A percentile compares a stretch with the other conserved stretches of the same genome.
These are phyloP conservation scores for Globisporangium viniferum DNA, from an alignment of 352 stramenopile genomes.

Conservation along the genomic window DNA sequence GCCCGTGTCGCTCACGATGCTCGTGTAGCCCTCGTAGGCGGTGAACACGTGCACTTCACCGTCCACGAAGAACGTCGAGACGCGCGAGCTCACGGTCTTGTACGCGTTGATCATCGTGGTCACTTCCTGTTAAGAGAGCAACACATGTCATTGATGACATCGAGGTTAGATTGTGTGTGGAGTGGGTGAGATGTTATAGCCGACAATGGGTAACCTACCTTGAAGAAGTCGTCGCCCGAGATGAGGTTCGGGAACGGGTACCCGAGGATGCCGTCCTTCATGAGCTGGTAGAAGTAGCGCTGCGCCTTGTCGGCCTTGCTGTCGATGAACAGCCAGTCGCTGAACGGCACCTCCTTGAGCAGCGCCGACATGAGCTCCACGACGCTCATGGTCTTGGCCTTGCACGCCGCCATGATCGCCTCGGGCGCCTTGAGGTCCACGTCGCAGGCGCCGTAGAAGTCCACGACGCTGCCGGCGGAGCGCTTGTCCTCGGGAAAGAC, in stretches of 20 bases:
- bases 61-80: constrained; percentile 49
- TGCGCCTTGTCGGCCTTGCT: constrained; percentile 59
- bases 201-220: background rate
- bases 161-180: background rate
- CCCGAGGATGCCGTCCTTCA: constrained; percentile 44
- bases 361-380: constrained; percentile 39
- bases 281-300: constrained; percentile 56
- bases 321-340: constrained; percentile 61
- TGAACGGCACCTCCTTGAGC: constrained; percentile 29
- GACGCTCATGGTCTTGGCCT: constrained; percentile 23
- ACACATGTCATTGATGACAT: background rate
- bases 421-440: constrained; percentile 24
- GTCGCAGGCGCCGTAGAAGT: constrained; percentile 36
- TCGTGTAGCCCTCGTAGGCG: constrained; percentile 23
- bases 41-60: constrained; percentile 48
- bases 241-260: constrained; percentile 66
- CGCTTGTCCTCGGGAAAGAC: constrained; percentile 26
- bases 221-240: constrained; percentile 33
- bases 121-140: constrained; percentile 21
- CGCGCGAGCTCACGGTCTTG: constrained; percentile 26
- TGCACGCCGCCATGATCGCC: constrained; percentile 17
- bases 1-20: constrained; percentile 25
- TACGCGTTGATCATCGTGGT: constrained; percentile 36
- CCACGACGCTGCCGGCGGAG: constrained; percentile 21
- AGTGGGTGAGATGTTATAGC: constrained; percentile 26